Evolutionary conservation across 768 basidiomycete genomes (phyloP), one percentile per base, ranked within the genome.

Genomic region (Suillus clintonianus): DNA sequence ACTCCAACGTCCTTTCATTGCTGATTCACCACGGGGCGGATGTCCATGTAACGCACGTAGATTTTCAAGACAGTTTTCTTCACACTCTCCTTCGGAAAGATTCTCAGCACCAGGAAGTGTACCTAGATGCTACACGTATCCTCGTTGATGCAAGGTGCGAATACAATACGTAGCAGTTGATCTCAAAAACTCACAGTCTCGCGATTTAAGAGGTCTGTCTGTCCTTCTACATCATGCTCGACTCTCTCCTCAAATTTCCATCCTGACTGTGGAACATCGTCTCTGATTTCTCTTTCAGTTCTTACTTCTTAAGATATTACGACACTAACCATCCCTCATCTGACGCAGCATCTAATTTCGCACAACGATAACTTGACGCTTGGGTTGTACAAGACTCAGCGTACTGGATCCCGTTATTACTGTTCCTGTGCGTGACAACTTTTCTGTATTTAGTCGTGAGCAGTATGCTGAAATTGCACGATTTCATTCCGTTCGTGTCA

Each of bases 151-250:
- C 34, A 34, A 67, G 67, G 1, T 65, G 70, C 7, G 43, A 68
- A 11, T 62, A 59, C 5, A 30, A 64, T 24, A 0, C 15, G 63
- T 71, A 66, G 66, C 64, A 58, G 62, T 63, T 62, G 43, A 70
- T 66, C 81, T 70, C 70, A 77, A 76, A 64, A 76, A 71, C 69
- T 72, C 65, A 64, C 73, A 73, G 81, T 81, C 77, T 80, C 79
- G 81, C 79, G 80, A 77, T 78, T 81, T 83, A 87, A 89, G 90
- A 94, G 91, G 91, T 94, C 91, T 91, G 91, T 94, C 91, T 91
- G 91, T 94, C 85, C 88, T 88, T 88, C 69, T 73, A 70, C 87
- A 85, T 88, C 86, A 92, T 92, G 91, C 90, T 87, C 89, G 88
- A 86, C 89, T 86, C 85, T 86, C 81, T 81, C 56, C 39, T 83